Evolutionary conservation across 768 basidiomycete genomes (phyloP).

Genomic region (Hypsizygus marmoreus): DNA sequence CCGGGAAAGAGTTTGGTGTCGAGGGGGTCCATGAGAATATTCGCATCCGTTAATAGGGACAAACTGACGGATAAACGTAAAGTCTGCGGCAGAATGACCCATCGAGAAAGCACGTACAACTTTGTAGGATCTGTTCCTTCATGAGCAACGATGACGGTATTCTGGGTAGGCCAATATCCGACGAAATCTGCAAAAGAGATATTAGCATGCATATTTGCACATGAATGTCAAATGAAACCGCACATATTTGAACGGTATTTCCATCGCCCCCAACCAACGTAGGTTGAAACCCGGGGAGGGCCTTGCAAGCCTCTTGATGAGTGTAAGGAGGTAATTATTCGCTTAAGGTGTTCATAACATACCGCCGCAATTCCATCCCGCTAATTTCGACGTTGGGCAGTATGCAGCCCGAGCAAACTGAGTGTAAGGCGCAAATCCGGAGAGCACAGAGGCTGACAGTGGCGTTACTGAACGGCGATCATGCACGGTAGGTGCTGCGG

Average conservation of each 20-base stretch:
- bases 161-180: conserved; percentile 53
- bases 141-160: conserved; percentile 60
- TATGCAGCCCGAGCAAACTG: conserved; percentile 60
- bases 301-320: conserved; percentile 39
- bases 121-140: conserved; percentile 61
- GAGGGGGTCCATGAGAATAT: conserved; percentile 41
- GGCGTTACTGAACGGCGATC: conserved; percentile 21
- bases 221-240: neutral
- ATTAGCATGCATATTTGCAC: neutral
- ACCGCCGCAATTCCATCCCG: conserved; percentile 49
- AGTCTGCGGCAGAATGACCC: neutral
- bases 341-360: conserved; percentile 14
- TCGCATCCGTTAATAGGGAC: conserved; percentile 52
- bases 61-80: conserved; percentile 29
- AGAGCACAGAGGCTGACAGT: conserved; percentile 32
- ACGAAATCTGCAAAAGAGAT: conserved; percentile 43
- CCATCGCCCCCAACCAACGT: conserved; percentile 1
- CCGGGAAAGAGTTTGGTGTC: conserved; percentile 58
- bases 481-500: conserved; percentile 15
- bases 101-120: conserved; percentile 36
- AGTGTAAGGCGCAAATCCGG: conserved; percentile 45
- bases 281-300: conserved; percentile 37
- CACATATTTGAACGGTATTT: conserved; percentile 7
- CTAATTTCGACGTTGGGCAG: conserved; percentile 39
- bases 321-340: neutral